Conservation (phyloP, 1,139 yeast genomes). For the Taphrina deformans region DNA sequence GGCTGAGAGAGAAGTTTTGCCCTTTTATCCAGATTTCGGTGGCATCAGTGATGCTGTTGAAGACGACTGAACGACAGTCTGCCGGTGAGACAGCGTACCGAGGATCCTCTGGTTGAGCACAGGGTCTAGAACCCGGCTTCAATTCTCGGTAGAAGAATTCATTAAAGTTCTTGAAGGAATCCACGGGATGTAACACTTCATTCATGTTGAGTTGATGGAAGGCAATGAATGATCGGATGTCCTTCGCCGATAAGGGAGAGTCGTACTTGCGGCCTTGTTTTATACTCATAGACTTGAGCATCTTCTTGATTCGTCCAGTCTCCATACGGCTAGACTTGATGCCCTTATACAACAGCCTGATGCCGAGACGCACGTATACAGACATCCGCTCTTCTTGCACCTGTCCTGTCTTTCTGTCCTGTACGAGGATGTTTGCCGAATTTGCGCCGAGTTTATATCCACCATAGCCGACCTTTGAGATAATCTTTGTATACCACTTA, state of each 20-base stretch:
- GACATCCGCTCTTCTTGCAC: slow-evolving; percentile 91
- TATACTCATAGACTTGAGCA: slow-evolving; percentile 65
- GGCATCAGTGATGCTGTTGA: slow-evolving; percentile 61
- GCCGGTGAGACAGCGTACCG: slow-evolving; percentile 74
- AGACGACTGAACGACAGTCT: slow-evolving; percentile 80
- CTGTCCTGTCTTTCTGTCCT: slow-evolving; percentile 83
- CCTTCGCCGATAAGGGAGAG: slow-evolving; percentile 60
- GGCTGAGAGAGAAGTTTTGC: slow-evolving; percentile 64
- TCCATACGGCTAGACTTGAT: slow-evolving; percentile 55
- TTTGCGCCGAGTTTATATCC: slow-evolving; percentile 83
- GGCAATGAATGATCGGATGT: slow-evolving; percentile 73
- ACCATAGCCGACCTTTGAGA: slow-evolving; percentile 85
- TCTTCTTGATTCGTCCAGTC: slow-evolving; percentile 58
- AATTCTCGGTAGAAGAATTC: slow-evolving; percentile 83
- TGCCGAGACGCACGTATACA: slow-evolving; percentile 81
- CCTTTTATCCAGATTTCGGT: slow-evolving; percentile 90
- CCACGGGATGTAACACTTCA: slow-evolving; percentile 60
- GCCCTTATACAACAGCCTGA: slow-evolving; percentile 77
- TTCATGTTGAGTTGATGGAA: slow-evolving; percentile 74
- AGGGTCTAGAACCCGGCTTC: slow-evolving; percentile 66
- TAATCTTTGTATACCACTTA: slow-evolving; percentile 77
- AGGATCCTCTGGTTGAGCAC: slow-evolving; percentile 58
- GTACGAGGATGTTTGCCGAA: slow-evolving; percentile 90
- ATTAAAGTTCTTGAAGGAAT: slow-evolving; percentile 69
- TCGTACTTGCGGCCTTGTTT: slow-evolving; percentile 88